Evolutionary conservation across 768 basidiomycete genomes (phyloP).

Genomic region (Lactarius indigo): DNA sequence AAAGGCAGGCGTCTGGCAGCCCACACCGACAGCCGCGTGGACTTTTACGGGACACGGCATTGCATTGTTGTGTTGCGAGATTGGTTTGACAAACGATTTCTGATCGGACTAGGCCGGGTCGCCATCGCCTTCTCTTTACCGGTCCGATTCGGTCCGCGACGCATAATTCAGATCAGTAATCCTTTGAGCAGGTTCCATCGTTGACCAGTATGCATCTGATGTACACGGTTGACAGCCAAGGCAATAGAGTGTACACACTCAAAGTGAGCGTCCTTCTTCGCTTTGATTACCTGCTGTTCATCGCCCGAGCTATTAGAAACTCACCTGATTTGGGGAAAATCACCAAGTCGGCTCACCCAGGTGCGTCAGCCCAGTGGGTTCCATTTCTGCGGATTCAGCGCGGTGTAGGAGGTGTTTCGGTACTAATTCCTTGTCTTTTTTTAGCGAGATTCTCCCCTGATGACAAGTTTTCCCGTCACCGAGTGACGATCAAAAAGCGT

Average conservation of each 20-base stretch:
- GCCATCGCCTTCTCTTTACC: not conserved
- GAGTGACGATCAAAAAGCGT: conserved; percentile 95
- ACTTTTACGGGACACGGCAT: conserved; percentile 14
- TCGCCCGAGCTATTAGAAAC: conserved; percentile 56
- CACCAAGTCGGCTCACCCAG: conserved; percentile 96
- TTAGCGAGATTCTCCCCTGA: conserved; percentile 97
- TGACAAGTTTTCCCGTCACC: conserved; percentile 97
- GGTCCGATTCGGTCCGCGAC: not conserved
- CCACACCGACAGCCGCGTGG: not conserved
- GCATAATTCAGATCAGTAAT: not conserved
- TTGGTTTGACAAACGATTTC: conserved; percentile 8
- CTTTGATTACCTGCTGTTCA: not conserved
- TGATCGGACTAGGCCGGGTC: not conserved
- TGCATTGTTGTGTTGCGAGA: not conserved
- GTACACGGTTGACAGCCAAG: conserved; percentile 79
- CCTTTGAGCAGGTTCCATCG: not conserved
- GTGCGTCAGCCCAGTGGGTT: conserved; percentile 41
- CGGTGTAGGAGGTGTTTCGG: not conserved
- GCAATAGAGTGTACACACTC: conserved; percentile 87
- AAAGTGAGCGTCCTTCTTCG: conserved; percentile 53
- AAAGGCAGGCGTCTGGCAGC: not conserved
- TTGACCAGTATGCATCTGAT: conserved; percentile 84
- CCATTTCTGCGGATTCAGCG: not conserved
- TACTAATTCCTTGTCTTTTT: not conserved
- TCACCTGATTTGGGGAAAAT: conserved; percentile 73